Evolutionary conservation across 257 asterid species (phyloP), one percentile per base, ranked within the genome.

Genomic region (Knoxia roxburghii): DNA sequence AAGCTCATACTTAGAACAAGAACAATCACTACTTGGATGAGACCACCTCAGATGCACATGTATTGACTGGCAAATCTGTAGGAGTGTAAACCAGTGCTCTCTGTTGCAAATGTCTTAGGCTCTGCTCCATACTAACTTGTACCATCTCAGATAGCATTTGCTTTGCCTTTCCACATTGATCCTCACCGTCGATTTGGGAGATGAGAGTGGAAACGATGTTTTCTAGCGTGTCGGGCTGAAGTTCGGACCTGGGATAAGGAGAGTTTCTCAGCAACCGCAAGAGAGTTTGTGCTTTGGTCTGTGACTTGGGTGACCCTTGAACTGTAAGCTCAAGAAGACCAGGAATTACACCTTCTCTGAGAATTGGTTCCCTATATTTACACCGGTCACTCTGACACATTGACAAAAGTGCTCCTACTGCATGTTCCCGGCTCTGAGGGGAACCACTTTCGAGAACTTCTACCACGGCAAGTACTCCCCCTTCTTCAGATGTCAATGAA

Each of bases 121-220:
- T 93, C 84, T 86, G 96, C 78, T 93, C 99, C 97, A 90, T 93
- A 70, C 99, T 93, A 55, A 93, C 96, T 69, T 89, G 94, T 40
- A 93, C 97, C 99, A 93, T 93, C 76, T 93, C 99, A 6, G 99
- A 82, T 23, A 93, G 87, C 95, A 93, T 88, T 79, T 88, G 79
- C 58, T 87, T 93, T 15, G 99, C 95, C 72, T 88, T 93, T 20
- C 88, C 95, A 1, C 83, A 70, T 65, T 86, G 95, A 65, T 88
- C 95, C 37, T 93, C 95, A 2, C 85, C 89, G 4, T 88, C 96
- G 52, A 93, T 88, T 66, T 78, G 88, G 14, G 96, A 90, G 69
- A 90, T 87, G 17, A 93, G 82, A 37, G 77, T 82, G 78, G 88
- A 80, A 35, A 86, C 91, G 11, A 93, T 86, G 56, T 90, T 85